A percentile compares a stretch with the other conserved stretches of the same genome.
phyloP scores from a whole-genome alignment of 176 grass and related monocot species.

The Juncus inflexus region DNA sequence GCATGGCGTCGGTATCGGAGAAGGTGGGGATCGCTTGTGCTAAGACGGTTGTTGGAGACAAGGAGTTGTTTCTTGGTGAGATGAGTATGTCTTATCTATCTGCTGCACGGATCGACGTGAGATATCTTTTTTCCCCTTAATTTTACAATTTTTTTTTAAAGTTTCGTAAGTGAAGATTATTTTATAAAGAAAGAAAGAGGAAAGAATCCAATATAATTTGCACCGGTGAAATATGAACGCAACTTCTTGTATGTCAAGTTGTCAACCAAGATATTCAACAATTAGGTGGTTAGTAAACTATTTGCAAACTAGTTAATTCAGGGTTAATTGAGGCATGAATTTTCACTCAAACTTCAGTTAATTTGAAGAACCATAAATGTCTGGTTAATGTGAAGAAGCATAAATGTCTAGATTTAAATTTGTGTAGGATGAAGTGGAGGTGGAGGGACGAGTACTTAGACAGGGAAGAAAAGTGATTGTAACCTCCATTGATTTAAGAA shows the following conservation, averaged over 20 bases:
- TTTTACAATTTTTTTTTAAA: not conserved
- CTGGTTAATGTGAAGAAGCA: not conserved
- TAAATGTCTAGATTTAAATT: not conserved
- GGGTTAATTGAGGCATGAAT: too few species aligned
- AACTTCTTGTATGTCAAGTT: too few species aligned
- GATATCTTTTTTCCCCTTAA: too few species aligned
- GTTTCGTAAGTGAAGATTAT: too few species aligned
- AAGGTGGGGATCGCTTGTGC: constrained; percentile 28
- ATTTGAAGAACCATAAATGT: too few species aligned
- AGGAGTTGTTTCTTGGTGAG: constrained; percentile 38
- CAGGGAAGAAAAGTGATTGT: constrained; percentile 47
- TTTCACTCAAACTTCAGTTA: too few species aligned
- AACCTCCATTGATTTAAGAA: constrained; percentile 16
- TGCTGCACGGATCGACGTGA: constrained; percentile 22
- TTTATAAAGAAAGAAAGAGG: too few species aligned
- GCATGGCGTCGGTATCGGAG: constrained; percentile 18
- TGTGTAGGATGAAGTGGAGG: constrained; percentile 36
- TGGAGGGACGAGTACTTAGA: constrained; percentile 33
- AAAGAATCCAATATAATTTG: too few species aligned
- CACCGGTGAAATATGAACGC: too few species aligned
- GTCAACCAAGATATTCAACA: too few species aligned
- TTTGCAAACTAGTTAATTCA: too few species aligned
- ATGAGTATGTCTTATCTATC: constrained; percentile 34
- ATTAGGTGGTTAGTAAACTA: too few species aligned
- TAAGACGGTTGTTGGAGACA: constrained; percentile 28